Conservation (phyloP, 306 rosid species). For the Prunus salicina region DNA sequence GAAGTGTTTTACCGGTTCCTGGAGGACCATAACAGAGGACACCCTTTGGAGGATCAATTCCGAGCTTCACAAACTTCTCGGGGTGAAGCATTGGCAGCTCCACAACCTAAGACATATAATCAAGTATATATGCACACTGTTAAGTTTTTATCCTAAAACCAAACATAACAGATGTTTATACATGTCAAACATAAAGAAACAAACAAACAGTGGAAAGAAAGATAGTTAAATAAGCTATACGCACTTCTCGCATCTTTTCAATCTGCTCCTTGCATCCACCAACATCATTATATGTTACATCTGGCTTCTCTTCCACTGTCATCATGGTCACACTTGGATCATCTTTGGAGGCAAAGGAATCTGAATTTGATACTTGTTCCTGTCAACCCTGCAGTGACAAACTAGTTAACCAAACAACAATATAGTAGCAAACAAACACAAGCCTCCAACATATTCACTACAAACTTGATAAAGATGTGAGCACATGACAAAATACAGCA, state of each 20-base stretch:
- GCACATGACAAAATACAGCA: not conserved
- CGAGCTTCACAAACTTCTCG: conserved; percentile 95
- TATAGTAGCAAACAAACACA: not conserved
- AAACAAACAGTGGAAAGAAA: not conserved
- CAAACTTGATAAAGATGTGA: not conserved
- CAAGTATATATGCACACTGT: not conserved
- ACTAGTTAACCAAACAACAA: conserved; percentile 2
- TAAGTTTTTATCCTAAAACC: not conserved
- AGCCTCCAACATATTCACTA: not conserved
- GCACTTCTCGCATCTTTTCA: conserved; percentile 94
- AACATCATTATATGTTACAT: conserved; percentile 96
- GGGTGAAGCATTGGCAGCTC: conserved; percentile 99
- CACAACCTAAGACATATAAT: conserved; percentile 62
- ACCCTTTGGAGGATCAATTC: conserved; percentile 99
- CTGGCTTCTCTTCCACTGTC: conserved; percentile 98
- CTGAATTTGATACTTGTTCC: conserved; percentile 97
- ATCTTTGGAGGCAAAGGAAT: conserved; percentile 98
- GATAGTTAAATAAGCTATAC: conserved; percentile 1
- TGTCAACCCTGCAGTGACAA: conserved; percentile 72
- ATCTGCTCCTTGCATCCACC: conserved; percentile 99
- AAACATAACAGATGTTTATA: not conserved
- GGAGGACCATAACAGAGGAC: conserved; percentile 99
- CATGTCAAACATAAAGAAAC: not conserved
- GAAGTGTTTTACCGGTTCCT: conserved; percentile 97
- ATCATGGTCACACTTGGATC: conserved; percentile 99